Base-by-base conservation (phyloP, 148 eudicot species). In the Beta vulgaris region DNA sequence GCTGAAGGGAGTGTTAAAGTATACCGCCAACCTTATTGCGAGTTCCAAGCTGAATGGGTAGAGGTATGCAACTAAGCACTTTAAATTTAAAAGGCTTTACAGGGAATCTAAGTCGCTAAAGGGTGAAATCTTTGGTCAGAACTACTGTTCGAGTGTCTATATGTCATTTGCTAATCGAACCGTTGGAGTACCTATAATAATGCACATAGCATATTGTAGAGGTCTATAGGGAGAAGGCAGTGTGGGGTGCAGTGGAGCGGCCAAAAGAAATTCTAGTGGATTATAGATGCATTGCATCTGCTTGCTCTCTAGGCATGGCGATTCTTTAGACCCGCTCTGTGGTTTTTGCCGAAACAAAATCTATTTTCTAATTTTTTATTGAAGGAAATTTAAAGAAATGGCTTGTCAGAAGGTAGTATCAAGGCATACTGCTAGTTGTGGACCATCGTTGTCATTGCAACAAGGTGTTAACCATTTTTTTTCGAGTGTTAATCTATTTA, bases 1-100 rank as follows among this genome's bases (percentile, higher is more conserved):
- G 79, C 86, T 36, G 87, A 84, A 61, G 98, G 97, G n/a, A 81
- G 74, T 8, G 97, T 95, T 66, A 95, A 92, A 81, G 70, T 95
- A 42, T 95, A 89, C 51, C 90, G 93, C 53, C 82, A 88, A 70
- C 97, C 98, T 37, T 89, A 79, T 70, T 78, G 88, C 35, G 97
- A 94, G 74, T 90, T 83, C 72, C 90, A 90, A 75, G 88, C 88
- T 32, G 97, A 92, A 81, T 95, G 98, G 96, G 73, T 88, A 32
- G 93, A 95, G 97, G 93, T 91, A 91, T 82, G 86, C 57, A 12
- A 26, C 26, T 54, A 11, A 31, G 15, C 44, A 44, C n/a, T 70
- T 28, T 21, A 21, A 16, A 29, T 72, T 7, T 53, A 48, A 49
- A 66, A 23, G 12, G 29, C 26, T 78, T 39, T 21, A 19, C 12